Evolutionary conservation across 257 asterid species (phyloP).

Genomic region (Jacaranda mimosifolia): DNA sequence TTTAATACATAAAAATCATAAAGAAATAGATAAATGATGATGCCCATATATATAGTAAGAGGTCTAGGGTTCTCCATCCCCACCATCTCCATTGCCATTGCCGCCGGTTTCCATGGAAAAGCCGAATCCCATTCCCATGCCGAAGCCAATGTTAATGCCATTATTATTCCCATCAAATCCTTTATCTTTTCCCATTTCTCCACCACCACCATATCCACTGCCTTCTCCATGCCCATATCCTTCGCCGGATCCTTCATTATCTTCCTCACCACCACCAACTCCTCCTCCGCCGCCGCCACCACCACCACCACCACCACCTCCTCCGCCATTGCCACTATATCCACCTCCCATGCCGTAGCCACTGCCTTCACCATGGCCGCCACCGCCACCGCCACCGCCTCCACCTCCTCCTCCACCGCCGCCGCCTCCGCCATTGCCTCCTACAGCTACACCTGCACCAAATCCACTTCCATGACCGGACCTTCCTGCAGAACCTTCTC

Average conservation of each 20-base stretch:
- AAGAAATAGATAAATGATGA: no score
- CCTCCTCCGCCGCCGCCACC: neutral
- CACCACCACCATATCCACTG: conserved; percentile 7
- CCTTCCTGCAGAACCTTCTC: neutral
- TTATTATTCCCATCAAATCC: neutral
- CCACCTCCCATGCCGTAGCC: neutral
- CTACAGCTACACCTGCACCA: neutral
- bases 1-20: neutral
- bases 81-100: neutral
- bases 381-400: neutral
- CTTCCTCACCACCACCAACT: neutral
- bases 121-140: conserved; percentile 18
- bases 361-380: neutral
- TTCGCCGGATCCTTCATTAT: conserved; percentile 2
- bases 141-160: neutral
- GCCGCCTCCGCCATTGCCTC: neutral
- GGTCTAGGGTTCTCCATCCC: neutral
- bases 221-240: neutral
- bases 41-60: no score
- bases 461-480: conserved; percentile 8
- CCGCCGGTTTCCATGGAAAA: neutral
- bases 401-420: neutral
- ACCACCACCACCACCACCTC: neutral
- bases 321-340: neutral
- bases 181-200: neutral